phyloP scores from a whole-genome alignment of 192 early-diverging fungal genomes.

The Dissophora globulifera region DNA sequence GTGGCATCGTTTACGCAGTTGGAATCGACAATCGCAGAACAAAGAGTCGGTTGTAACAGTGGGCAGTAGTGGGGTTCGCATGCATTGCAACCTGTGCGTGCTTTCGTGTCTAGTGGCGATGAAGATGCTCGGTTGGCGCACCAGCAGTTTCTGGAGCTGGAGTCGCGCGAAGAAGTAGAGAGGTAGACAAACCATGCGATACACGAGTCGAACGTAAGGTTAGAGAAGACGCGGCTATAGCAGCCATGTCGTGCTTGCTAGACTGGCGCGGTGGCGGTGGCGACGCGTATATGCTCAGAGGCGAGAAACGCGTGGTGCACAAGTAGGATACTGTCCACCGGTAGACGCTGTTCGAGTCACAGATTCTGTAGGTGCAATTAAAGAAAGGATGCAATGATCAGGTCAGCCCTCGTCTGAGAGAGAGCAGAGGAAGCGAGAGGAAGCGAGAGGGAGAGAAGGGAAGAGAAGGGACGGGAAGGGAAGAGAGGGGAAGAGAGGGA shows the following conservation, averaged over 20 bases:
- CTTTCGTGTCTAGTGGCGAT: constrained; percentile 64
- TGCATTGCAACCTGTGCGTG: constrained; percentile 65
- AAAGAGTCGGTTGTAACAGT: constrained; percentile 22
- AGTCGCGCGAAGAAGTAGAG: constrained; percentile 58
- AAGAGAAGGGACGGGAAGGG: too few relatives aligned
- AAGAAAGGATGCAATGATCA: too few relatives aligned
- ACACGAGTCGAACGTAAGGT: constrained; percentile 36
- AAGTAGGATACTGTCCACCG: constrained; percentile 87
- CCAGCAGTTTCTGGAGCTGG: constrained; percentile 67
- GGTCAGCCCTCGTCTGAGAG: too few relatives aligned
- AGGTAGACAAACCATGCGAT: constrained; percentile 56
- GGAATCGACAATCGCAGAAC: constrained; percentile 4
- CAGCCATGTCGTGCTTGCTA: constrained; percentile 30
- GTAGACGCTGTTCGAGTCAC: constrained; percentile 90
- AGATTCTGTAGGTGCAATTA: constrained; percentile 92
- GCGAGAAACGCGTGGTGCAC: constrained; percentile 65
- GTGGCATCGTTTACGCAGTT: constrained; percentile 30
- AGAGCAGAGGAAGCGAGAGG: too few relatives aligned
- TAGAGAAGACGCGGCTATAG: constrained; percentile 55
- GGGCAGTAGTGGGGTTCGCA: constrained; percentile 51
- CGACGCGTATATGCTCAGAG: constrained; percentile 41
- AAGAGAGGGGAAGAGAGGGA: too few relatives aligned
- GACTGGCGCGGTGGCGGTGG: constrained; percentile 47
- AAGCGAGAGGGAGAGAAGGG: too few relatives aligned
- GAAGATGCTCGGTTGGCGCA: constrained; percentile 82